Conservation (phyloP, 2,329 filamentous ascomycete genomes). For the Colletotrichum tropicale region DNA sequence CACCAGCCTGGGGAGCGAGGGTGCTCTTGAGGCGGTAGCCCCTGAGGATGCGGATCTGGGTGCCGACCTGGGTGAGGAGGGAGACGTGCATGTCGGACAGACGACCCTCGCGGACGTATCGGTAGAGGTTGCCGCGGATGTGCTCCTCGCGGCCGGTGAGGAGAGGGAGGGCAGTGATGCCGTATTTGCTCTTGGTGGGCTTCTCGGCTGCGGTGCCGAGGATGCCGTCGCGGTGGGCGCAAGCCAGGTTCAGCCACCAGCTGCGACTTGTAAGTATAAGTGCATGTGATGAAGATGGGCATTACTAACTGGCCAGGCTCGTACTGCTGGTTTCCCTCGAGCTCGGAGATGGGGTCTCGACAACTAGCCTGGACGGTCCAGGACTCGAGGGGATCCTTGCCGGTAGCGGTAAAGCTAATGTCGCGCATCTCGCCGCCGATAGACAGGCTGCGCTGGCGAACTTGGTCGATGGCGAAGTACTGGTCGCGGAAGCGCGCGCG, state of each 20-base stretch:
- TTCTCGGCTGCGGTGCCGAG: slow-evolving; percentile 47
- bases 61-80: slow-evolving; percentile 54
- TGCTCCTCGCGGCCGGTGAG: slow-evolving; percentile 56
- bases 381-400: slow-evolving; percentile 32
- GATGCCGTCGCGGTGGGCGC: slow-evolving; percentile 61
- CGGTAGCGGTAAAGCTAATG: slow-evolving; percentile 40
- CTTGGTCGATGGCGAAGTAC: slow-evolving; percentile 50
- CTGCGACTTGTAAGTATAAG: slow-evolving; percentile 36
- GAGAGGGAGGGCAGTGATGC: slow-evolving; percentile 52
- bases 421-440: slow-evolving; percentile 43
- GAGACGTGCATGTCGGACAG: slow-evolving; percentile 51
- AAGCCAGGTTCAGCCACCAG: slow-evolving; percentile 64
- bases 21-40: slow-evolving; percentile 55
- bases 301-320: slow-evolving; percentile 53
- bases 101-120: slow-evolving; percentile 50
- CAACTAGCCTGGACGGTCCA: slow-evolving; percentile 38
- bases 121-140: slow-evolving; percentile 32
- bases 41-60: slow-evolving; percentile 55
- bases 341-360: slow-evolving; percentile 38
- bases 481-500: slow-evolving; percentile 45
- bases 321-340: slow-evolving; percentile 45
- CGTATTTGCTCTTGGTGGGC: slow-evolving; percentile 51
- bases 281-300: background rate
- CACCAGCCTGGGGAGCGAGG: slow-evolving; percentile 54
- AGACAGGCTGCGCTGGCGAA: slow-evolving; percentile 39